These are phyloP conservation scores for Hyaloscypha hepaticicola DNA, from an alignment of 495 filamentous ascomycete species.

Conservation along the genomic window DNA sequence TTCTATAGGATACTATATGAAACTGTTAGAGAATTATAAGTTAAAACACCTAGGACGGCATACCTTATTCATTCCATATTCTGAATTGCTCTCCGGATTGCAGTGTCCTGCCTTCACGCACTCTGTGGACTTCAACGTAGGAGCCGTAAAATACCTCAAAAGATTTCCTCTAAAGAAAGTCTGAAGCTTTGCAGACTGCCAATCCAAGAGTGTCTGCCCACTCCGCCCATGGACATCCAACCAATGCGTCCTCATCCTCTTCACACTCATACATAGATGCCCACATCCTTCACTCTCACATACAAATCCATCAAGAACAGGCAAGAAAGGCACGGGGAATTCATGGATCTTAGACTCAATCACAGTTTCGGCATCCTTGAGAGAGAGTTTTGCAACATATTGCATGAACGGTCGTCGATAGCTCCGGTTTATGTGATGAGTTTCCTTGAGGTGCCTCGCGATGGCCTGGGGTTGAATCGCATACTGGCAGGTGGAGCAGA, in stretches of 20 bases:
- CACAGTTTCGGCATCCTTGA: conserved; percentile 31
- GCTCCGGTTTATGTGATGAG: conserved; percentile 35
- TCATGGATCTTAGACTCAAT: conserved; percentile 21
- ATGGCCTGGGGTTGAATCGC: conserved; percentile 40
- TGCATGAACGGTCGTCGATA: conserved; percentile 31
- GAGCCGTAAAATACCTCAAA: conserved; percentile 20
- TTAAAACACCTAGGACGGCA: not conserved
- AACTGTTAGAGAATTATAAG: not conserved
- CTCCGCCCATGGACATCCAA: conserved; percentile 8
- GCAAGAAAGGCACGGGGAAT: conserved; percentile 36
- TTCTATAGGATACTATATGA: not conserved
- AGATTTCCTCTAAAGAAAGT: conserved; percentile 30
- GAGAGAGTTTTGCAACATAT: conserved; percentile 28
- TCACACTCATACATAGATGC: conserved; percentile 26
- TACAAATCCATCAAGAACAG: conserved; percentile 33
- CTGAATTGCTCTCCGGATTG: no score
- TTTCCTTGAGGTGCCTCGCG: conserved; percentile 41
- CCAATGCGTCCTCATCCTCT: conserved; percentile 26
- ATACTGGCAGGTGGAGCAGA: conserved; percentile 36
- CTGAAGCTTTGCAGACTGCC: conserved; percentile 19
- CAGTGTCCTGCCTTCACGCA: no score
- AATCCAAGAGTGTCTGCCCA: conserved; percentile 8
- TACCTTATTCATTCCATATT: no score
- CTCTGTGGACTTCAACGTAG: not conserved
- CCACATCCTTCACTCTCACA: conserved; percentile 31